These are phyloP conservation scores for Cornus kousa DNA, from an alignment of 148 eudicot genomes.

Conservation along the genomic window DNA sequence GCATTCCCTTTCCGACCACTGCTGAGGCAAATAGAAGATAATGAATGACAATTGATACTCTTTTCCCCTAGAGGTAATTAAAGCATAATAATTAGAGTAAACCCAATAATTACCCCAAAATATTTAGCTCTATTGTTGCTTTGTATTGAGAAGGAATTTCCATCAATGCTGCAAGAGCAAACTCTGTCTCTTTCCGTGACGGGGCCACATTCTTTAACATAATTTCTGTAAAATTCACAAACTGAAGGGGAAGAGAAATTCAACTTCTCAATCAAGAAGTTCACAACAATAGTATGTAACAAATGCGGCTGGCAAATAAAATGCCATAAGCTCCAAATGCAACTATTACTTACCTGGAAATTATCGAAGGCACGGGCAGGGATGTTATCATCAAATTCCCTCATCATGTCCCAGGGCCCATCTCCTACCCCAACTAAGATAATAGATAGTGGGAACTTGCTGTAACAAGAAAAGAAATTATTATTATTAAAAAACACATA, in stretches of 20 bases:
- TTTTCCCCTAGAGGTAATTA: background rate
- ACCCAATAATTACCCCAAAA: slow-evolving; percentile 59
- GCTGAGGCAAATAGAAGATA: slow-evolving; percentile 20
- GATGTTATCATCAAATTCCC: slow-evolving; percentile 92
- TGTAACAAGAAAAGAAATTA: slow-evolving; percentile 29
- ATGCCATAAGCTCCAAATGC: background rate
- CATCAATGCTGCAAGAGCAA: slow-evolving; percentile 89
- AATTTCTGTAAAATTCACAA: slow-evolving; percentile 89
- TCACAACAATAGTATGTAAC: background rate
- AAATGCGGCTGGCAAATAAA: background rate
- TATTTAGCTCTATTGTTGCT: slow-evolving; percentile 75
- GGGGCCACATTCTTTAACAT: slow-evolving; percentile 72
- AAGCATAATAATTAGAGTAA: slow-evolving; percentile 6
- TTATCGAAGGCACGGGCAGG: slow-evolving; percentile 93
- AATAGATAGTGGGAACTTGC: slow-evolving; percentile 91
- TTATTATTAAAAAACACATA: background rate
- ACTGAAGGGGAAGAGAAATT: slow-evolving; percentile 36
- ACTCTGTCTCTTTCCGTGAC: slow-evolving; percentile 82
- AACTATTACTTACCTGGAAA: slow-evolving; percentile 65
- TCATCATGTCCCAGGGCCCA: slow-evolving; percentile 99
- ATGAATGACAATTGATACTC: slow-evolving; percentile 3
- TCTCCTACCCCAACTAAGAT: slow-evolving; percentile 97
- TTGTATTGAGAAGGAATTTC: slow-evolving; percentile 92
- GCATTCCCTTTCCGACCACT: slow-evolving; percentile 63
- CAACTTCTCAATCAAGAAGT: slow-evolving; percentile 5